Percentiles rank a stretch among this genome's conserved stretches.
phyloP scores from a whole-genome alignment of 2,329 filamentous ascomycete genomes.

The Colletotrichum sp. region DNA sequence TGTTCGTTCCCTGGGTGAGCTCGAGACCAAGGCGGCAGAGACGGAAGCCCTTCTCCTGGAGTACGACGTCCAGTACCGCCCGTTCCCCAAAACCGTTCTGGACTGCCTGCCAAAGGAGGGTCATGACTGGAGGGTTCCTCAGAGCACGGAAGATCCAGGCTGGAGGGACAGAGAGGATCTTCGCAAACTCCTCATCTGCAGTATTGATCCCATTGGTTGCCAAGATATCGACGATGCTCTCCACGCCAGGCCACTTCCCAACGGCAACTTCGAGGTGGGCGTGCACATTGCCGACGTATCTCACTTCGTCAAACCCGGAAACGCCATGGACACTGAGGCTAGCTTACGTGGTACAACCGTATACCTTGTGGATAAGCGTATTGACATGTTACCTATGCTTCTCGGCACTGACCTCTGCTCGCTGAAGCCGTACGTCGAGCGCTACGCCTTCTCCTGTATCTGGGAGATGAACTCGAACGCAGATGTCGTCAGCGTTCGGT shows the following conservation, averaged over 20 bases:
- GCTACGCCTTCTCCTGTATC: conserved; percentile 82
- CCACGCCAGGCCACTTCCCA: conserved; percentile 82
- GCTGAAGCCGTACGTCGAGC: conserved; percentile 96
- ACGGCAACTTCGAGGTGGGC: conserved; percentile 94
- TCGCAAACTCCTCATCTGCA: conserved; percentile 87
- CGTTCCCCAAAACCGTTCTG: conserved; percentile 93
- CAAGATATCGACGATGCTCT: conserved; percentile 98
- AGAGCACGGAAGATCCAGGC: conserved; percentile 78
- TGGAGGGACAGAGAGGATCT: conserved; percentile 89
- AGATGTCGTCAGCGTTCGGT: conserved; percentile 83
- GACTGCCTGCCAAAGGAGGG: conserved; percentile 92
- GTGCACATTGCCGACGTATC: conserved; percentile 99
- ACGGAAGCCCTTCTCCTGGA: conserved; percentile 94
- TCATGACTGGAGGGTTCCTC: conserved; percentile 91
- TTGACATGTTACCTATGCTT: conserved; percentile 98
- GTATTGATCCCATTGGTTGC: conserved; percentile 94
- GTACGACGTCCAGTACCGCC: conserved; percentile 96
- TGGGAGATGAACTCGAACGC: conserved; percentile 90
- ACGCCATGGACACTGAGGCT: conserved; percentile 95
- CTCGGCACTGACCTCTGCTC: conserved; percentile 97
- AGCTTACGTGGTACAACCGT: conserved; percentile 95
- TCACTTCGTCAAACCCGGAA: conserved; percentile 96
- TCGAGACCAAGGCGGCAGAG: conserved; percentile 97
- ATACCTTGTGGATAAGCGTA: conserved; percentile 97
- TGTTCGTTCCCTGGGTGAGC: conserved; percentile 87